These are phyloP conservation scores for Cladosporium colombiae DNA, from an alignment of 2,329 filamentous ascomycete genomes.

Conservation along the genomic window DNA sequence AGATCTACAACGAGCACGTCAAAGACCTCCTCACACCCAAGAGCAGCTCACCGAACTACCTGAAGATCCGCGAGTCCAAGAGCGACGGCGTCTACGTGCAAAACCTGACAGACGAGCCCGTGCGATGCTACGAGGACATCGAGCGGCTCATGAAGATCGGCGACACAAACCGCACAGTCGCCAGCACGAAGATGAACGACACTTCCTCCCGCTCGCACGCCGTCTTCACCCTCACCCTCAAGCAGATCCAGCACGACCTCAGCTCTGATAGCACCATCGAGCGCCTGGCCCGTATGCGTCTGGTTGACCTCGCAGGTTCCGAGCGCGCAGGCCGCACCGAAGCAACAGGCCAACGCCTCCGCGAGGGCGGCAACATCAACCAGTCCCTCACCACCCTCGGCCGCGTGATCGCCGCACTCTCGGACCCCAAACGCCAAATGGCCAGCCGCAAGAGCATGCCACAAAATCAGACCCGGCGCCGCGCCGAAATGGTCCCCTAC, in stretches of 20 bases:
- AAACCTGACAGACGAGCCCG: slow-evolving; percentile 89
- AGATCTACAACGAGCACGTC: slow-evolving; percentile 99
- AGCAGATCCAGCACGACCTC: slow-evolving; percentile 97
- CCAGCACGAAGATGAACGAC: slow-evolving; percentile 99
- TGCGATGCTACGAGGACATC: slow-evolving; percentile 83
- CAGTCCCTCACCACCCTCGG: slow-evolving; percentile 95
- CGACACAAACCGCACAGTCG: slow-evolving; percentile 82
- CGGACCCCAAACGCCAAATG: slow-evolving; percentile 60
- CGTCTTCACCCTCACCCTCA: slow-evolving; percentile 96
- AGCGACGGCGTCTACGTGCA: slow-evolving; percentile 96
- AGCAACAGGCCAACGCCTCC: slow-evolving; percentile 84
- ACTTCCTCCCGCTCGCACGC: slow-evolving; percentile 95
- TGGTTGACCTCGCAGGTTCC: slow-evolving; percentile 92
- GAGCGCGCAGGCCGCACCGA: slow-evolving; percentile 95
- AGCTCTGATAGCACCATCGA: slow-evolving; percentile 98
- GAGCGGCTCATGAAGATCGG: slow-evolving; percentile 87
- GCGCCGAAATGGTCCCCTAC: slow-evolving; percentile 72
- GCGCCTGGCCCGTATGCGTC: slow-evolving; percentile 84
- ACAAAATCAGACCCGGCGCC: slow-evolving; percentile 49
- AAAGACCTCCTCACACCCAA: slow-evolving; percentile 85
- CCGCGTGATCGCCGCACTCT: slow-evolving; percentile 90
- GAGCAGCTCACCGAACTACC: slow-evolving; percentile 79
- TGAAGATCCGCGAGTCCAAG: slow-evolving; percentile 95
- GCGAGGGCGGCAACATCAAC: slow-evolving; percentile 98
- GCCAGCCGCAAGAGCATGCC: slow-evolving; percentile 47